Evolutionary conservation across 2,329 filamentous ascomycete species (phyloP).

Genomic region (Dissoconium aciculare): DNA sequence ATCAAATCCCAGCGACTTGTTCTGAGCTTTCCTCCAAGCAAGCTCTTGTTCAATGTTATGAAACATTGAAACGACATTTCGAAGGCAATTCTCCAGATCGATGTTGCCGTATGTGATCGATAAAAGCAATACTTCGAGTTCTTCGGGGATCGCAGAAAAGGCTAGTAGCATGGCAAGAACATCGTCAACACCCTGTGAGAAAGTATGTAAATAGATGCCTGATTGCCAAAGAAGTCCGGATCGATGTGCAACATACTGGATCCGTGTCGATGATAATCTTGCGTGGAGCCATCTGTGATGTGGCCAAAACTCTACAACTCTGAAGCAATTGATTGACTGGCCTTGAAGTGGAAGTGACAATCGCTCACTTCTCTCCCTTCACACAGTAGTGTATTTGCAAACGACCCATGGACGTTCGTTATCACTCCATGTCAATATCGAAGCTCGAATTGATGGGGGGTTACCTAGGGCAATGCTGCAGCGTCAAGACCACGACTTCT

Average conservation of each 20-base stretch:
- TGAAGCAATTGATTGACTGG: too few species aligned
- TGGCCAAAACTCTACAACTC: too few species aligned
- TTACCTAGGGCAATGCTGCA: too few species aligned
- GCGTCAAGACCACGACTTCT: too few species aligned
- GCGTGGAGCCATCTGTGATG: constrained; percentile 26
- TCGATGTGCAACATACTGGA: constrained; percentile 44
- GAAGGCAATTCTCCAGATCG: constrained; percentile 67
- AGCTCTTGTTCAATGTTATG: constrained; percentile 82
- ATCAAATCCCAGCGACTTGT: constrained; percentile 55
- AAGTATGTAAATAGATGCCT: constrained; percentile 1
- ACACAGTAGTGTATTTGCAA: too few species aligned
- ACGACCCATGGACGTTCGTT: too few species aligned
- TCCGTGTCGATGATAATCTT: constrained; percentile 93
- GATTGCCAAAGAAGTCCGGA: too few species aligned
- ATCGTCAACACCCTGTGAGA: constrained; percentile 62
- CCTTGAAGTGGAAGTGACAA: too few species aligned
- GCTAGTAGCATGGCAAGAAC: constrained; percentile 76
- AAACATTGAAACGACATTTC: constrained; percentile 81
- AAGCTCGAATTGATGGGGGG: too few species aligned
- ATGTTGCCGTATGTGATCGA: constrained; percentile 93
- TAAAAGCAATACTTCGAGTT: constrained; percentile 71
- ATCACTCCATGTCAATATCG: too few species aligned
- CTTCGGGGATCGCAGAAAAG: constrained; percentile 63
- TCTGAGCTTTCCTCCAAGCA: constrained; percentile 60
- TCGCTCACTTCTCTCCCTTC: too few species aligned